Conservation (phyloP, 1,284 basidiomycete genomes). For the Tilletia walkeri region DNA sequence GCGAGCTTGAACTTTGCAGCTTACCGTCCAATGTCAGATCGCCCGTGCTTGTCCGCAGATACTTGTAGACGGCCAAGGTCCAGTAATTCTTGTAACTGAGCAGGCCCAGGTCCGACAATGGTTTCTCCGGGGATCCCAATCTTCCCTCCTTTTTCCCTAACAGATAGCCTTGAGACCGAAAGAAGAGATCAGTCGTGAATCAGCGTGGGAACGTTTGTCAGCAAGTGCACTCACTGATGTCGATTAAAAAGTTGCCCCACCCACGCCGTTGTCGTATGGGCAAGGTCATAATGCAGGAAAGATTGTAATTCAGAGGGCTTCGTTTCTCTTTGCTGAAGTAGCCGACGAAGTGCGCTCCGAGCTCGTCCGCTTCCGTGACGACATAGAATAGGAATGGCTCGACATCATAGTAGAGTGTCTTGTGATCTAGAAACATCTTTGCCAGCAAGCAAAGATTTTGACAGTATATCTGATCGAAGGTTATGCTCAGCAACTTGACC, state of each 20-base stretch:
- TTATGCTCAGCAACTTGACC: background rate
- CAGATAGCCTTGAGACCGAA: constrained; percentile 74
- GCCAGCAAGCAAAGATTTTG: constrained; percentile 98
- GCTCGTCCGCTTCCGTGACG: constrained; percentile 85
- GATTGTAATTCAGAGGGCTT: constrained; percentile 84
- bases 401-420: constrained; percentile 98
- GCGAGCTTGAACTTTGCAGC: constrained; percentile 32
- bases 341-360: constrained; percentile 89
- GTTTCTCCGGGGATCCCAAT: constrained; percentile 95
- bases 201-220: background rate
- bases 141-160: constrained; percentile 94
- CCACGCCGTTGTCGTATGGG: constrained; percentile 87
- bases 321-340: constrained; percentile 99
- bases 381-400: constrained; percentile 99
- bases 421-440: constrained; percentile 99
- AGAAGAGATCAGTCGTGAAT: background rate
- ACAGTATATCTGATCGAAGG: constrained; percentile 72
- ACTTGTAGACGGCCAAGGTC: constrained; percentile 85
- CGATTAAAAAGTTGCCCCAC: constrained; percentile 94
- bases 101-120: constrained; percentile 88
- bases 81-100: constrained; percentile 92
- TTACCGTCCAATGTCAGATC: constrained; percentile 72
- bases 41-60: constrained; percentile 66
- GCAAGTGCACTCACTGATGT: constrained; percentile 75
- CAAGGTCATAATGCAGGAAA: constrained; percentile 99